phyloP scores from a whole-genome alignment of 768 basidiomycete genomes.

The Rhodosporidiobolus odoratus region DNA sequence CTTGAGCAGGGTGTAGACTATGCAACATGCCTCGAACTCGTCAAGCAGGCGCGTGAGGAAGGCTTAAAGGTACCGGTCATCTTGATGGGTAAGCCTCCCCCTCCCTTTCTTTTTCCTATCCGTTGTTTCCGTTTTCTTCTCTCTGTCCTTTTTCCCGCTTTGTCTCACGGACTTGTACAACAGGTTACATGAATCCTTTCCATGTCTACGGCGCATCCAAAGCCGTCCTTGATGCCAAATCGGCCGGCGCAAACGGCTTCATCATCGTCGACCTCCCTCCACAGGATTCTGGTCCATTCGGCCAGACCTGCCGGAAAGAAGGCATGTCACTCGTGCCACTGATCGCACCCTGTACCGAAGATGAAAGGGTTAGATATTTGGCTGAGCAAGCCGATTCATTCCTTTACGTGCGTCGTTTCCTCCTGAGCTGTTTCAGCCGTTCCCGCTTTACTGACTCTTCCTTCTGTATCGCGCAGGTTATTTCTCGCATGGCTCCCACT shows the following conservation, averaged over 20 bases:
- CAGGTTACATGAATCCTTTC: conserved; percentile 96
- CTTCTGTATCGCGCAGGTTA: too few relatives aligned
- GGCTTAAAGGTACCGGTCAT: conserved; percentile 82
- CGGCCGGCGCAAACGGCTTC: conserved; percentile 95
- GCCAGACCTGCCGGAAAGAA: conserved; percentile 75
- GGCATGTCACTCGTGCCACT: conserved; percentile 85
- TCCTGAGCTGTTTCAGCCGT: not conserved
- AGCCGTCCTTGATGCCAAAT: conserved; percentile 78
- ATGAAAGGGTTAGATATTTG: conserved; percentile 80
- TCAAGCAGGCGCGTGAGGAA: conserved; percentile 68
- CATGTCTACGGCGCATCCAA: conserved; percentile 91
- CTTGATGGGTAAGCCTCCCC: conserved; percentile 76
- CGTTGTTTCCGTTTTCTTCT: too few relatives aligned
- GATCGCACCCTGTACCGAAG: conserved; percentile 86
- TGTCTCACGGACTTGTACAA: not conserved
- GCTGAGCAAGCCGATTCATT: conserved; percentile 90
- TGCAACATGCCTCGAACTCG: conserved; percentile 62
- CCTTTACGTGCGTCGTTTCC: conserved; percentile 64
- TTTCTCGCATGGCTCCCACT: conserved; percentile 84
- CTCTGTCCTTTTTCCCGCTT: not conserved
- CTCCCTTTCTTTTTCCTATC: too few relatives aligned
- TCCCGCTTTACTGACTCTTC: not conserved
- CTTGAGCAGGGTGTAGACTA: conserved; percentile 75
- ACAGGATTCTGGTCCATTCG: conserved; percentile 85
- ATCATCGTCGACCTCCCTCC: conserved; percentile 97